A percentile compares a stretch with the other conserved stretches of the same genome.
These are phyloP conservation scores for Diaporthe helianthi DNA, from an alignment of 2,329 filamentous ascomycete genomes.

Conservation along the genomic window DNA sequence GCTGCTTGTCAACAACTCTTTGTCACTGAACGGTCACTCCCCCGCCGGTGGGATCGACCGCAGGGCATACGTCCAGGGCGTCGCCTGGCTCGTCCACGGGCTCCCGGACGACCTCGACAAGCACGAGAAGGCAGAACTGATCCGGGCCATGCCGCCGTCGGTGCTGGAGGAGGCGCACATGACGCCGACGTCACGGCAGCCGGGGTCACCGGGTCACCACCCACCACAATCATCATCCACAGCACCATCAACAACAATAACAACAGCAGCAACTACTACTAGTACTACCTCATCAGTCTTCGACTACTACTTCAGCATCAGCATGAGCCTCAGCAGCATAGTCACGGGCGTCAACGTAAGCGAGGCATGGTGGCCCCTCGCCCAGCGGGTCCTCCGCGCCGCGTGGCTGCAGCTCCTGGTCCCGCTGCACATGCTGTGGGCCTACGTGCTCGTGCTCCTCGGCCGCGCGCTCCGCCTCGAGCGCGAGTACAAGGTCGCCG, in stretches of 20 bases:
- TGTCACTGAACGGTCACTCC: background rate
- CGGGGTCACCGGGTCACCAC: background rate
- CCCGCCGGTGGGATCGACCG: slow-evolving; percentile 51
- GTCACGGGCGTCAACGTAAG: background rate
- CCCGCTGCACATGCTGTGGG: slow-evolving; percentile 64
- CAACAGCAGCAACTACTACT: too few relatives aligned
- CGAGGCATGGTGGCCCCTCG: slow-evolving; percentile 46
- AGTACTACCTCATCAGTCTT: background rate
- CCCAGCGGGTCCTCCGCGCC: slow-evolving; percentile 65
- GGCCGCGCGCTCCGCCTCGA: slow-evolving; percentile 67
- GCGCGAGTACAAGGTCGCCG: slow-evolving; percentile 69
- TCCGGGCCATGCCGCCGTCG: slow-evolving; percentile 55
- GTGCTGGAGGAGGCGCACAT: slow-evolving; percentile 34
- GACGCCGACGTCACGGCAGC: slow-evolving; percentile 23
- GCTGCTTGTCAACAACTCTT: slow-evolving; percentile 25
- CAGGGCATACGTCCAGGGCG: slow-evolving; percentile 68
- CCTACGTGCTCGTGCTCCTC: slow-evolving; percentile 64
- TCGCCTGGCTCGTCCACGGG: slow-evolving; percentile 69
- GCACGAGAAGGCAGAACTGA: slow-evolving; percentile 60
- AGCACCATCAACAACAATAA: background rate
- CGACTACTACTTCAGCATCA: background rate
- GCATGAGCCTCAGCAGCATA: background rate
- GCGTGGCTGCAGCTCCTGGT: slow-evolving; percentile 66
- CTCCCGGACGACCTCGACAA: slow-evolving; percentile 64
- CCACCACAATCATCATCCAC: background rate